Percentiles rank a stretch among this genome's conserved stretches.
These are phyloP conservation scores for Novakomyces olei DNA, from an alignment of 805 yeast genomes.

Conservation along the genomic window DNA sequence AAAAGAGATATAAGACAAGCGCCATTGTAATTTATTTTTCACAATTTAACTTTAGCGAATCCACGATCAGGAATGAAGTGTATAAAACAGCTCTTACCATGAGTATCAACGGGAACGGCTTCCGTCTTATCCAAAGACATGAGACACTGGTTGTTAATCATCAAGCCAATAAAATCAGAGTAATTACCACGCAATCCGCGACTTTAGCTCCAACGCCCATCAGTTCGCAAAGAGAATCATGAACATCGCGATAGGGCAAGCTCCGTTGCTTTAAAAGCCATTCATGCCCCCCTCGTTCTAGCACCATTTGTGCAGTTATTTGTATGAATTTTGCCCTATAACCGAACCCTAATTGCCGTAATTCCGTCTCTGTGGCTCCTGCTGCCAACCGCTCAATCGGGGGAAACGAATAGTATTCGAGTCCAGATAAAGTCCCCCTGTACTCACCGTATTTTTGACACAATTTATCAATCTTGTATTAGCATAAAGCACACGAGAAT, in stretches of 20 bases:
- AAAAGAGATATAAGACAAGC: too few relatives aligned
- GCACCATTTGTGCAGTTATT: slow-evolving; percentile 43
- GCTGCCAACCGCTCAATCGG: background rate
- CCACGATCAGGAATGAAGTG: too few relatives aligned
- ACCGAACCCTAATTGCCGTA: slow-evolving; percentile 43
- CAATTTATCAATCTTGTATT: too few relatives aligned
- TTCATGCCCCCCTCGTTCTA: slow-evolving; percentile 17
- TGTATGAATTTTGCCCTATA: slow-evolving; percentile 77
- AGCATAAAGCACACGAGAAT: too few relatives aligned
- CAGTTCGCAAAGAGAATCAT: slow-evolving; percentile 36
- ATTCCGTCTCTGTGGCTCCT: slow-evolving; percentile 20
- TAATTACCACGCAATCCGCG: slow-evolving; percentile 63
- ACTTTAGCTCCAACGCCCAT: slow-evolving; percentile 94
- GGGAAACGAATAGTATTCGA: slow-evolving; percentile 38
- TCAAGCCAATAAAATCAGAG: background rate
- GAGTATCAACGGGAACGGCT: slow-evolving; percentile 88
- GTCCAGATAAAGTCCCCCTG: slow-evolving; percentile 31
- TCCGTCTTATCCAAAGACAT: slow-evolving; percentile 77
- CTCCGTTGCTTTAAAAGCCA: slow-evolving; percentile 23
- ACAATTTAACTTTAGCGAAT: too few relatives aligned
- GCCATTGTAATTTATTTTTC: too few relatives aligned
- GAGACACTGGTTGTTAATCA: slow-evolving; percentile 23
- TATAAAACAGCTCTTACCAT: too few relatives aligned
- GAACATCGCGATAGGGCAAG: slow-evolving; percentile 29
- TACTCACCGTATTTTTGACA: slow-evolving; percentile 48